phyloP scores from a whole-genome alignment of 1,284 basidiomycete genomes.

The Phlebopus sp. region DNA sequence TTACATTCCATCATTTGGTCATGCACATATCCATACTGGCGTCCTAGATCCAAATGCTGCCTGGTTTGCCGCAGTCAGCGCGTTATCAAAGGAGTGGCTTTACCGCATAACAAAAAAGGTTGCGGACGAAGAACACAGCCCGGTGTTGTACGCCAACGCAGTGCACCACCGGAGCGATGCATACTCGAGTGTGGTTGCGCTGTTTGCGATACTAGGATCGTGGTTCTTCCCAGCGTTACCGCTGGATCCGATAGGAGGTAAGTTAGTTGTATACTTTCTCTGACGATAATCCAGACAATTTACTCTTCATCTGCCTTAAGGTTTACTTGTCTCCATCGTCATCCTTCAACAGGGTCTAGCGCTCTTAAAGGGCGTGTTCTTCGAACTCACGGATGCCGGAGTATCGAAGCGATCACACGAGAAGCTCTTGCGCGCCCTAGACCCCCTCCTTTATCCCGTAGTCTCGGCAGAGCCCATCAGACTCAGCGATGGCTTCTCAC shows the following conservation, averaged over 20 bases:
- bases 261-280: constrained; percentile 37
- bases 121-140: constrained; percentile 86
- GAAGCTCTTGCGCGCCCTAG: constrained; percentile 51
- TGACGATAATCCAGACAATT: constrained; percentile 1
- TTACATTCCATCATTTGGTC: constrained; percentile 45
- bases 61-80: constrained; percentile 87
- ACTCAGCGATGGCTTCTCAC: constrained; percentile 1
- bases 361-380: constrained; percentile 71
- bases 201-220: constrained; percentile 86
- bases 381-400: constrained; percentile 85
- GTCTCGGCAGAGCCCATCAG: constrained; percentile 10
- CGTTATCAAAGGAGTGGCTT: constrained; percentile 89
- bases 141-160: constrained; percentile 89
- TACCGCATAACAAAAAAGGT: constrained; percentile 87
- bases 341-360: constrained; percentile 84
- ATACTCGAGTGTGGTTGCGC: constrained; percentile 84
- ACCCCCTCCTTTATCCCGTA: constrained; percentile 46
- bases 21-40: constrained; percentile 53
- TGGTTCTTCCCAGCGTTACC: constrained; percentile 84
- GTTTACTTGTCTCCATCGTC: constrained; percentile 83
- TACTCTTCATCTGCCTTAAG: constrained; percentile 35
- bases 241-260: constrained; percentile 92
- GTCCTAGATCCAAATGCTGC: constrained; percentile 92
- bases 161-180: constrained; percentile 95
- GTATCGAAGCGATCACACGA: constrained; percentile 59